Base-by-base conservation (phyloP, 371 early-diverging fungal species). In the Mortierella sp. region DNA sequence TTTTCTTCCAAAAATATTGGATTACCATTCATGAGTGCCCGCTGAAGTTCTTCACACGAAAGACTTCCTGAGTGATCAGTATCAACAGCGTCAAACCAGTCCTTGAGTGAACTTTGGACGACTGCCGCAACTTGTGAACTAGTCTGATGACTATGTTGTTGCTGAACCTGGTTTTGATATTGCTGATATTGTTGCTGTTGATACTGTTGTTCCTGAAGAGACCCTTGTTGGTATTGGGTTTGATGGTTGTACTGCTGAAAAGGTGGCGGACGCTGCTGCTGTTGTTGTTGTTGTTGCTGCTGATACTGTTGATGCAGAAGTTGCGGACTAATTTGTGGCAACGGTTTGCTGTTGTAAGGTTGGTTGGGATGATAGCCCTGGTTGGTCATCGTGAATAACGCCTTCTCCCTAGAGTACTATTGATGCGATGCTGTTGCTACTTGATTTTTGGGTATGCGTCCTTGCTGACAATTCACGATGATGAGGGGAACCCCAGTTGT, bases 1-100 rank as follows among this genome's bases (percentile, higher is more conserved):
- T n/a, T n/a, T n/a, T n/a, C n/a, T n/a, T n/a, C n/a, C n/a, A n/a
- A n/a, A n/a, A n/a, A n/a, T n/a, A n/a, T n/a, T n/a, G n/a, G n/a
- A n/a, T 31, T 70, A 63, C 82, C 90, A 53, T 91, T 91, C 37
- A 88, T 80, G 31, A 91, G 64, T 9, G 88, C 90, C 23, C 84
- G 79, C 34, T 75, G 76, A 4, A 75, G 51, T 39, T 75, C 76
- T 24, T 68, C 65, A 24, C 76, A 75, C 6, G 69, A 64, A 26
- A 75, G 51, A 42, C 28, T 39, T 7, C 76, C 76, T 5, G 76
- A 75, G 28, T n/a, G 76, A 39, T 75, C 76, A 6, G 76, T 75
- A 42, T 75, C 76, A 15, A 75, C 76, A 4, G 76, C 76, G 56
- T 75, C 76, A 28, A 75, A 75, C 64, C 69, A 75, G 9, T 52